phyloP scores from a whole-genome alignment of 345 rosid species.

The Trapa incisa region DNA sequence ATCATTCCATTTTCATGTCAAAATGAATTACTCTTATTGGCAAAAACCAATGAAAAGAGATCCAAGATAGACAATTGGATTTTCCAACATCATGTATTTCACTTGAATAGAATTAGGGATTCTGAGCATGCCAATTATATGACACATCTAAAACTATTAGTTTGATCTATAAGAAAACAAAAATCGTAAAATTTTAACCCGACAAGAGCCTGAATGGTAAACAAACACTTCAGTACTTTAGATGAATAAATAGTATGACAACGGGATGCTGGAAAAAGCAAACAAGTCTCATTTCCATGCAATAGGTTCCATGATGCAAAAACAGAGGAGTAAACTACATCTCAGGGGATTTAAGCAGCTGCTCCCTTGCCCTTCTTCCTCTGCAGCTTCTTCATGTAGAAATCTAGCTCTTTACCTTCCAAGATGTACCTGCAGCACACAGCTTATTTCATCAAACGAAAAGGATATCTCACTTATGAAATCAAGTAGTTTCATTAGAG shows the following conservation, averaged over 20 bases:
- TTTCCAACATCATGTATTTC: no score
- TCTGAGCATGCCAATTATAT: no score
- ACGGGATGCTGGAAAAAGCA: not conserved
- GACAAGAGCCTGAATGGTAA: not conserved
- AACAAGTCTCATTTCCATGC: not conserved
- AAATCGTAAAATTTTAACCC: not conserved
- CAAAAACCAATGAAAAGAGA: no score
- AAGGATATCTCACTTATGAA: not conserved
- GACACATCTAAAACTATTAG: no score
- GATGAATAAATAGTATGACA: not conserved
- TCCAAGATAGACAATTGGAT: no score
- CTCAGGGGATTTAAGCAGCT: conserved; percentile 12
- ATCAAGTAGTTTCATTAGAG: not conserved
- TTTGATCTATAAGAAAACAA: no score
- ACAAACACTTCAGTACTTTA: not conserved
- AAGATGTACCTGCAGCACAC: conserved; percentile 22
- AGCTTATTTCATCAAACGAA: not conserved
- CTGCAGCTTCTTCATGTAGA: conserved; percentile 35
- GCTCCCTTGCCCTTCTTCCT: conserved; percentile 41
- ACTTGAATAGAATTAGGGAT: no score
- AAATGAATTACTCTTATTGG: no score
- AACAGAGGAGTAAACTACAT: not conserved
- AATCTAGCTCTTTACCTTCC: conserved; percentile 38
- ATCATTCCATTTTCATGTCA: no score
- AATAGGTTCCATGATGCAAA: not conserved